Conservation (phyloP, 2,329 filamentous ascomycete genomes). For the Venturia effusa region DNA sequence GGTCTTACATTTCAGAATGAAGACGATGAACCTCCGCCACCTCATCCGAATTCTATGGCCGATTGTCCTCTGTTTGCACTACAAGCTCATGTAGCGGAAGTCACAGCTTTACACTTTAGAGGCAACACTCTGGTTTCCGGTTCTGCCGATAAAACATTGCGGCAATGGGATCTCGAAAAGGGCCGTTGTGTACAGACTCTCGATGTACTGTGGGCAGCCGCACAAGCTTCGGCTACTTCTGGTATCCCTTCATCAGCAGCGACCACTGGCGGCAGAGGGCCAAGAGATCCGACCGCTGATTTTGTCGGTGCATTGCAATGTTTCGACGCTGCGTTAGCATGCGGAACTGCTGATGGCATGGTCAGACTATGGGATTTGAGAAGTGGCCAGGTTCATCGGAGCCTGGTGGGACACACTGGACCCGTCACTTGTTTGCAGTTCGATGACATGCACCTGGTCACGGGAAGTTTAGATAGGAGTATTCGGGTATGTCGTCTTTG, state of each 20-base stretch:
- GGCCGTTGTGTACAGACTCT: constrained; percentile 96
- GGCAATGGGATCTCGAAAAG: constrained; percentile 95
- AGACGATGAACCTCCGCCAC: constrained; percentile 55
- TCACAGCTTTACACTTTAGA: constrained; percentile 86
- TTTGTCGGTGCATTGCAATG: constrained; percentile 93
- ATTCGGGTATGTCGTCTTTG: constrained; percentile 61
- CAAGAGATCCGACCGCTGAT: constrained; percentile 57
- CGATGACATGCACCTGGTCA: constrained; percentile 89
- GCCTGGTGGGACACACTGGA: constrained; percentile 88
- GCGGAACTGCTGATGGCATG: constrained; percentile 95
- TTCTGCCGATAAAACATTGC: constrained; percentile 90
- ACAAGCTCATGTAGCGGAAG: constrained; percentile 82
- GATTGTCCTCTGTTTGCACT: constrained; percentile 86
- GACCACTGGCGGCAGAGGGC: constrained; percentile 38
- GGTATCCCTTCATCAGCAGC: constrained; percentile 39
- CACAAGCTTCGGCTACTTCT: constrained; percentile 63
- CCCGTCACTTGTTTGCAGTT: constrained; percentile 93
- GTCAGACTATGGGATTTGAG: constrained; percentile 93
- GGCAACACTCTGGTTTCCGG: constrained; percentile 87
- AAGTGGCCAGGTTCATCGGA: constrained; percentile 93
- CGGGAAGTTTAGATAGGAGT: constrained; percentile 83
- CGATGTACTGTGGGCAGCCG: constrained; percentile 95
- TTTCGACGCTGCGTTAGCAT: constrained; percentile 90
- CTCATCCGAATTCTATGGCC: constrained; percentile 63
- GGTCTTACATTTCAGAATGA: constrained; percentile 61